These are phyloP conservation scores for Cryptosporidium viatorum DNA, from an alignment of 169 alveolate species.

Conservation along the genomic window DNA sequence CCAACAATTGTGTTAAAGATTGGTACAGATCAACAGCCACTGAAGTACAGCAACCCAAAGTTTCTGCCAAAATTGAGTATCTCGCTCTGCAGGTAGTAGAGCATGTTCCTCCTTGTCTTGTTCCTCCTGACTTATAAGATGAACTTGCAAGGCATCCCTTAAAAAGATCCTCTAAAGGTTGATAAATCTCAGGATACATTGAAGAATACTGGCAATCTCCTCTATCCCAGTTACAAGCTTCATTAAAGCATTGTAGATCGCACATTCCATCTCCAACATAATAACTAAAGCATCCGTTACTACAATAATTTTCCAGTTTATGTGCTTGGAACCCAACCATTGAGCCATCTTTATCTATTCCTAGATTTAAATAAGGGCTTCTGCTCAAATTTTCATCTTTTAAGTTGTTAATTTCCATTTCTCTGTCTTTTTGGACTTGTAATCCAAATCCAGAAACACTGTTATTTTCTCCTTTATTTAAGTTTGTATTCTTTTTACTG, in stretches of 20 bases:
- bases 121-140: background rate
- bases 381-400: background rate
- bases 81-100: conserved; percentile 51
- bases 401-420: background rate
- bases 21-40: conserved; percentile 54
- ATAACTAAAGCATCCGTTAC: conserved; percentile 74
- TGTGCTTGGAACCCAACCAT: conserved; percentile 21
- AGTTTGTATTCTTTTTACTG: conserved; percentile 36
- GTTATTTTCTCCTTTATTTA: conserved; percentile 2
- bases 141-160: conserved; percentile 18
- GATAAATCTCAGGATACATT: conserved; percentile 79
- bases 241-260: conserved; percentile 80
- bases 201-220: conserved; percentile 78
- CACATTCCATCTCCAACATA: conserved; percentile 82
- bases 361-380: background rate
- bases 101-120: conserved; percentile 10
- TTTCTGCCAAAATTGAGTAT: conserved; percentile 45
- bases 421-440: background rate
- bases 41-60: conserved; percentile 61
- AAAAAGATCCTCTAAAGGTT: conserved; percentile 49
- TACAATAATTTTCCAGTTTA: conserved; percentile 8
- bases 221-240: conserved; percentile 81
- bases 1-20: conserved; percentile 16
- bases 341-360: background rate
- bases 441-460: background rate